Evolutionary conservation across 176 grass and related monocot species (phyloP).

Genomic region (Saccharum officinarum): DNA sequence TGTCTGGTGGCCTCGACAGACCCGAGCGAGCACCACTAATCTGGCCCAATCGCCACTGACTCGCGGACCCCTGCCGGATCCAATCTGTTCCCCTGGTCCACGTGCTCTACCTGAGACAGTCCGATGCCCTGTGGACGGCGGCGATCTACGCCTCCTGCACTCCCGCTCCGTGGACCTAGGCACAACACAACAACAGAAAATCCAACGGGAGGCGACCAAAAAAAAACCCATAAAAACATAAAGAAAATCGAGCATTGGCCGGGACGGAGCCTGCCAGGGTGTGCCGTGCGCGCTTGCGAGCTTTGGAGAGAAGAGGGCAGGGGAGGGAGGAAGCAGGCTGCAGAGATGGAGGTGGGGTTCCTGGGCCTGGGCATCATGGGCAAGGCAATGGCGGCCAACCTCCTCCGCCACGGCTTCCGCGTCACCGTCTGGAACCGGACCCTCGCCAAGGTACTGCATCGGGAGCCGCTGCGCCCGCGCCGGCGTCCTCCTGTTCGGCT

Average conservation of each 20-base stretch:
- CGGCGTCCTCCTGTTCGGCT: not conserved
- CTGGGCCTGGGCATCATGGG: constrained; percentile 95
- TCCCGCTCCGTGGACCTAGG: not conserved
- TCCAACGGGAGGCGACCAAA: constrained; percentile 8
- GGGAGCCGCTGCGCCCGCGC: not conserved
- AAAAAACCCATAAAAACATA: not conserved
- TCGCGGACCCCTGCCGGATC: not conserved
- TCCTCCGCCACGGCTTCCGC: constrained; percentile 74
- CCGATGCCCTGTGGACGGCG: not conserved
- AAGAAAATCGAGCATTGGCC: constrained; percentile 28
- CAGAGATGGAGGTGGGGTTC: constrained; percentile 92
- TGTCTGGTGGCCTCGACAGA: too few relatives aligned
- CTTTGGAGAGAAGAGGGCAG: not conserved
- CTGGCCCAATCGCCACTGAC: too few relatives aligned
- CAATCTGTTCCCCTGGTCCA: not conserved
- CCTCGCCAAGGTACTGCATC: constrained; percentile 53
- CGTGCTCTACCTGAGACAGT: not conserved
- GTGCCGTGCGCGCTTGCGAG: not conserved
- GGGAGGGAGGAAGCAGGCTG: not conserved
- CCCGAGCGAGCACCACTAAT: too few relatives aligned
- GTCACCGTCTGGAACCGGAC: constrained; percentile 99
- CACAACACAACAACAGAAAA: not conserved
- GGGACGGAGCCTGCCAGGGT: not conserved
- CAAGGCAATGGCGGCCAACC: constrained; percentile 88
- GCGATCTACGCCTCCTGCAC: not conserved